Evolutionary conservation across 345 rosid species (phyloP).

Genomic region (Brassica napus): Da-Ae NC_063446.1:62886501-62887000

Average conservation of each 20-base stretch:
- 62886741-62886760: neutral
- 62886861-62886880: neutral
- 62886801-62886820: neutral
- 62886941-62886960: too few species aligned
- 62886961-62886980: neutral
- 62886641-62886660: neutral
- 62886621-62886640: neutral
- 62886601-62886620: neutral
- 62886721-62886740: conserved; percentile 28
- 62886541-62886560: neutral
- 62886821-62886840: neutral
- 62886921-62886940: neutral
- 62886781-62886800: neutral
- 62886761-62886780: neutral
- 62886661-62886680: conserved; percentile 34
- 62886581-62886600: conserved; percentile 7
- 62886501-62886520: too few species aligned
- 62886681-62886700: conserved; percentile 30
- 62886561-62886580: conserved; percentile 8
- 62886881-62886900: too few species aligned
- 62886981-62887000: neutral
- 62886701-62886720: conserved; percentile 21
- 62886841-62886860: neutral
- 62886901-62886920: neutral
- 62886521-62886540: neutral